Base-by-base conservation (phyloP, 805 yeast genomes). In the Saccharomyces paradoxus region DNA sequence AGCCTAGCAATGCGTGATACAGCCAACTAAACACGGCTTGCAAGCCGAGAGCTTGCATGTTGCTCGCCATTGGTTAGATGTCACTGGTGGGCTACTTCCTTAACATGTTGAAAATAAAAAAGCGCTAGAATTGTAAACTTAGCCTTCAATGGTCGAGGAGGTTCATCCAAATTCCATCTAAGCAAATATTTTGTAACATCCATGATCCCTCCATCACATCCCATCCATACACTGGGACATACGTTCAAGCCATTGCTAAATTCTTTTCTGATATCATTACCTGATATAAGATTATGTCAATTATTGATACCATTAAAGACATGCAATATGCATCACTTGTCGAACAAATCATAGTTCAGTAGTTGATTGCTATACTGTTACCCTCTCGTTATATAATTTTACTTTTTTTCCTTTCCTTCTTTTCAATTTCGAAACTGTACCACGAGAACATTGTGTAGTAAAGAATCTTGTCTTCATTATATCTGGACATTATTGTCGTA, bases 381-480 rank as follows among this genome's bases (percentile, higher is more conserved):
- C 54, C 54, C 54, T 48, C 54, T 52, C 51, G 30, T 48, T 29
- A 8, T 14, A 26, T 32, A 48, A 32, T 52, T 48, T 48, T 52
- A 17, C 41, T 46, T 28, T 52, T 52, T 52, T 52, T 52, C 24
- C 44, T 46, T 32, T 30, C 17, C 50, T 30, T 52, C 32, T n/a
- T 21, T 37, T 17, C 44, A 17, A 17, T 17, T 37, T 21, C 17
- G 22, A 21, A 37, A 37, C 22, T n/a, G 41, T 17, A 37, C 24
- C 44, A 37, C 44, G 44, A 37, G 44, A 27, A 13, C 29, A 26
- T 21, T 47, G 31, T 47, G 22, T 5, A 22, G 7, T 22, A 17
- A 22, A 24, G 12, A 47, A n/a, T 47, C 31, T 26, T 29, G 31
- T 27, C 30, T n/a, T 46, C 48, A 13, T n/a, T 2, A 21, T 8